phyloP scores from a whole-genome alignment of 768 basidiomycete species.

The Leccinum longicurvipes region DNA sequence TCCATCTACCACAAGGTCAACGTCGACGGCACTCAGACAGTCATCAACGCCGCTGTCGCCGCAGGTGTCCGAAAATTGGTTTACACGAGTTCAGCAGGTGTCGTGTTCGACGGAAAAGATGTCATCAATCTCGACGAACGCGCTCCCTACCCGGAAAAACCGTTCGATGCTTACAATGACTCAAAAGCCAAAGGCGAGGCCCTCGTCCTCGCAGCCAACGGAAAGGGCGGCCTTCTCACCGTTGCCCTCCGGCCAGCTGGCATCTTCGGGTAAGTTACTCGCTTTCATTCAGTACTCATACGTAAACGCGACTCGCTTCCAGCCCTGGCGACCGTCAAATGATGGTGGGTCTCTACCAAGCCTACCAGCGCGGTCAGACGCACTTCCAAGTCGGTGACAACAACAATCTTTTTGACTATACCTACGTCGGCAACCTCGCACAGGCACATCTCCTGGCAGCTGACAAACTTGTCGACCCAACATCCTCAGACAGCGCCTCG shows the following conservation, averaged over 20 bases:
- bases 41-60: slow-evolving; percentile 78
- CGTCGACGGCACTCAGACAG: slow-evolving; percentile 82
- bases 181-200: slow-evolving; percentile 90
- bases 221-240: slow-evolving; percentile 77
- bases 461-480: slow-evolving; percentile 66
- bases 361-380: slow-evolving; percentile 77
- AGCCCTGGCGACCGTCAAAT: slow-evolving; percentile 92
- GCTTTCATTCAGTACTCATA: slow-evolving; percentile 1
- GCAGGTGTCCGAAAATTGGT: slow-evolving; percentile 81
- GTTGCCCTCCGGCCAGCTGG: slow-evolving; percentile 90
- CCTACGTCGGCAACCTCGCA: slow-evolving; percentile 94
- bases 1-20: slow-evolving; percentile 91
- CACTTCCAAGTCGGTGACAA: slow-evolving; percentile 94
- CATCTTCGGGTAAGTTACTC: slow-evolving; percentile 79
- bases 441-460: slow-evolving; percentile 92
- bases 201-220: slow-evolving; percentile 82
- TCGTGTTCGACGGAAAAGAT: slow-evolving; percentile 81
- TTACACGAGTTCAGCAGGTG: slow-evolving; percentile 91
- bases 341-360: slow-evolving; percentile 75
- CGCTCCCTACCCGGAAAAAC: slow-evolving; percentile 63
- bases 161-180: slow-evolving; percentile 89
- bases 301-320: background rate
- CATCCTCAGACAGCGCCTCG: slow-evolving; percentile 33
- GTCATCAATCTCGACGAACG: slow-evolving; percentile 89
- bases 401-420: slow-evolving; percentile 92